phyloP scores from a whole-genome alignment of 306 rosid species.

The Purshia tridentata region DNA sequence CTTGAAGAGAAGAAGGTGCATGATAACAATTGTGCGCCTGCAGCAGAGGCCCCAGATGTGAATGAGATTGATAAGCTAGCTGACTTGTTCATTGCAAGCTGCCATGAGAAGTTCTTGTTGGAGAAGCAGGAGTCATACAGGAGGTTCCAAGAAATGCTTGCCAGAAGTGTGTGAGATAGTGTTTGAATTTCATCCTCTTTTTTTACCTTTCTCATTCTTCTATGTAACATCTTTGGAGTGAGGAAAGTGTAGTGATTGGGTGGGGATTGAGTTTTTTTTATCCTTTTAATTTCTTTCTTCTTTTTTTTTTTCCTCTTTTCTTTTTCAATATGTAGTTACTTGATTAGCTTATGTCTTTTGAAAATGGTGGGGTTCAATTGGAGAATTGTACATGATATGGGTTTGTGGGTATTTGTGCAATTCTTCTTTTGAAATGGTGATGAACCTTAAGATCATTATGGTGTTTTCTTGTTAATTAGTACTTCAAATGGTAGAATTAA shows the following conservation, averaged over 20 bases:
- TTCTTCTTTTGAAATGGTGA: constrained; percentile 31
- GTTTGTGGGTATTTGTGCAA: constrained; percentile 37
- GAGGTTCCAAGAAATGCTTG: constrained; percentile 78
- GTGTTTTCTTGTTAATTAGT: neutral
- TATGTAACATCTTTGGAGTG: constrained; percentile 17
- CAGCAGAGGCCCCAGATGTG: constrained; percentile 1
- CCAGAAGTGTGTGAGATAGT: constrained; percentile 47
- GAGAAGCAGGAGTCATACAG: constrained; percentile 89
- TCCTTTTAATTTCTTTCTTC: constrained; percentile 19
- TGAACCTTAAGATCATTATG: neutral
- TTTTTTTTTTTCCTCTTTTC: neutral
- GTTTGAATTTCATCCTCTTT: neutral
- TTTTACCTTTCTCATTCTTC: constrained; percentile 17
- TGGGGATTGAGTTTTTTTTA: constrained; percentile 27
- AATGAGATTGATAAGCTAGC: constrained; percentile 67
- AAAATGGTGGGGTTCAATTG: constrained; percentile 26
- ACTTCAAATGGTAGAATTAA: neutral
- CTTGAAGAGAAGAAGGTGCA: constrained; percentile 58
- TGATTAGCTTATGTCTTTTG: constrained; percentile 6
- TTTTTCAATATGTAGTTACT: neutral
- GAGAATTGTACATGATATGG: constrained; percentile 47
- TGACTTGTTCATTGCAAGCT: constrained; percentile 70
- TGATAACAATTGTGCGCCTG: neutral
- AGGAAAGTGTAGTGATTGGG: constrained; percentile 29
- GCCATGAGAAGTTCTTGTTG: constrained; percentile 77